These are phyloP conservation scores for Boeremia lycopersici DNA, from an alignment of 2,329 filamentous ascomycete genomes.

Conservation along the genomic window DNA sequence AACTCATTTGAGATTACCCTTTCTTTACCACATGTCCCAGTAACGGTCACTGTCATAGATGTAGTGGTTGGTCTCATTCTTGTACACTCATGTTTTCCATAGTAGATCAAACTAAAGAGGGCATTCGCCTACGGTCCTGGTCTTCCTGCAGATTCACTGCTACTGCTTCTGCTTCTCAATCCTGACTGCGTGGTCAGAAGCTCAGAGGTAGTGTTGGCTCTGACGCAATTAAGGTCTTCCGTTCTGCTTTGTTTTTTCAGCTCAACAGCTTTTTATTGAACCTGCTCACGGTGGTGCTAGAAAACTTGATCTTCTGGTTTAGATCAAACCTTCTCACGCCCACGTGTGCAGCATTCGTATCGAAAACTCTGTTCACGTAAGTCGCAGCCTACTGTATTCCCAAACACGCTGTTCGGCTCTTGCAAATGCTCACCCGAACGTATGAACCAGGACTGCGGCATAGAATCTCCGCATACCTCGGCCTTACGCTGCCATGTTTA, in stretches of 20 bases:
- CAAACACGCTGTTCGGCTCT: not conserved
- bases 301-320: not conserved
- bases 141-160: too few species aligned
- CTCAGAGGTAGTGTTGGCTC: not conserved
- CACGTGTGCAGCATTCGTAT: conserved; percentile 5
- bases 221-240: not conserved
- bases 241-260: not conserved
- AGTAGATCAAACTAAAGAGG: too few species aligned
- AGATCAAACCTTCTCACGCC: conserved; percentile 1
- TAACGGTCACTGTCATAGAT: too few species aligned
- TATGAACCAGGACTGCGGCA: conserved; percentile 8
- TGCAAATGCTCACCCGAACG: not conserved
- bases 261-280: not conserved
- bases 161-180: too few species aligned
- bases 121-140: too few species aligned
- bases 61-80: too few species aligned
- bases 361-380: conserved; percentile 3
- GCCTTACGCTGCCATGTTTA: conserved; percentile 16
- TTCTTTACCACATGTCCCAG: too few species aligned
- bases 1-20: too few species aligned
- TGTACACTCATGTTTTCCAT: too few species aligned
- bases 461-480: conserved; percentile 19
- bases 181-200: not conserved
- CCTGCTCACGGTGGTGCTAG: not conserved
- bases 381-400: not conserved